phyloP scores from a whole-genome alignment of 331 rosid species.

The Acacia pycnantha region DNA sequence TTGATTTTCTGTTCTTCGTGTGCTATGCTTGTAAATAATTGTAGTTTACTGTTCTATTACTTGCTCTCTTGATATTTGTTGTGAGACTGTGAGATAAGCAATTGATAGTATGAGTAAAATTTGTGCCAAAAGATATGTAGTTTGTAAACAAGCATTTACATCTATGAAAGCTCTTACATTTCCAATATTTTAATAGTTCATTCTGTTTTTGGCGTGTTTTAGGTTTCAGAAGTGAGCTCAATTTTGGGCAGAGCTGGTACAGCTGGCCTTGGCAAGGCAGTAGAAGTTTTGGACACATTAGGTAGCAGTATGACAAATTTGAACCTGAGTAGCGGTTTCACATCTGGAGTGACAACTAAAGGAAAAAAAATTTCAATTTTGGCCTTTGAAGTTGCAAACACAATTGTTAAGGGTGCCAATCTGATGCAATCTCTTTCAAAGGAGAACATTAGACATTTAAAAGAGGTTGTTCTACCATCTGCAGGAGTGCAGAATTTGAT shows the following conservation, averaged over 20 bases:
- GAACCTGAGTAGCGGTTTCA: conserved; percentile 79
- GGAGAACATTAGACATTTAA: conserved; percentile 80
- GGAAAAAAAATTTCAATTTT: conserved; percentile 90
- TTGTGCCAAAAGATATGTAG: conserved; percentile 1
- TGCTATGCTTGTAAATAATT: background rate
- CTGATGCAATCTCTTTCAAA: conserved; percentile 95
- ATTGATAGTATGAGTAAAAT: background rate
- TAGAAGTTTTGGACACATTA: conserved; percentile 95
- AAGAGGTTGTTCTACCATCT: conserved; percentile 84
- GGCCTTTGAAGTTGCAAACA: conserved; percentile 98
- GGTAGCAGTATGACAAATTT: conserved; percentile 96
- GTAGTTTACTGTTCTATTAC: background rate
- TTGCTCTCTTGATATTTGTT: background rate
- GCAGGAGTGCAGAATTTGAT: conserved; percentile 89
- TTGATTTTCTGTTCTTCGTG: background rate
- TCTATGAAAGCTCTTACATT: background rate
- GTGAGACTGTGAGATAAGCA: background rate
- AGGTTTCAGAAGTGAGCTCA: conserved; percentile 98
- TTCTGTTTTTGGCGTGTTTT: conserved; percentile 22
- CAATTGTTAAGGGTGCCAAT: conserved; percentile 92
- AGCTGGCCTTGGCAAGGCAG: conserved; percentile 97
- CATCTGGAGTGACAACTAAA: conserved; percentile 78
- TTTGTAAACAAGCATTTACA: background rate
- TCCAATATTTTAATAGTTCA: background rate
- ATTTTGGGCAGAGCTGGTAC: conserved; percentile 97